Evolutionary conservation across 805 yeast genomes (phyloP).

Genomic region (Zygoascus tannicola): DNA sequence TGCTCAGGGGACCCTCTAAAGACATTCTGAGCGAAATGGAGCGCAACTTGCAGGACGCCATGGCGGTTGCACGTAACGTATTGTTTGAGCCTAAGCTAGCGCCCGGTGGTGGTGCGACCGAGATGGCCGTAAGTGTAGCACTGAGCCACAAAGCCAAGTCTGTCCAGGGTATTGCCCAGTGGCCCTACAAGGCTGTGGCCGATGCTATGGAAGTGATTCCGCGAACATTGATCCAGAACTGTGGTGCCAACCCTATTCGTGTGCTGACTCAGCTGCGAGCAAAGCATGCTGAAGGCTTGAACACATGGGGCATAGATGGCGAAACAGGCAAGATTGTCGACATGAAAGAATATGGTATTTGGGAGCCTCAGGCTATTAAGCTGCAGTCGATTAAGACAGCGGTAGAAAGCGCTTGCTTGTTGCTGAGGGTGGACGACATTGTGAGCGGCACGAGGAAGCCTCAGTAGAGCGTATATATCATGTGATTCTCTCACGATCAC

Average conservation of each 20-base stretch:
- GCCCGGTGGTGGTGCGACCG: conserved; percentile 99
- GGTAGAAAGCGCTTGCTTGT: conserved; percentile 89
- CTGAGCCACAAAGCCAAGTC: conserved; percentile 84
- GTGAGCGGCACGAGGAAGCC: conserved; percentile 83
- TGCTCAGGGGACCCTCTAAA: conserved; percentile 93
- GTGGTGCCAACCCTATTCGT: conserved; percentile 95
- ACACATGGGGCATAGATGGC: conserved; percentile 89
- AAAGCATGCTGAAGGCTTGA: conserved; percentile 84
- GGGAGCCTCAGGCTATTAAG: conserved; percentile 99
- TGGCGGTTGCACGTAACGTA: conserved; percentile 95
- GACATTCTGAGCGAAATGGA: conserved; percentile 94
- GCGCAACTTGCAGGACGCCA: conserved; percentile 94
- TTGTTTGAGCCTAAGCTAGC: conserved; percentile 87
- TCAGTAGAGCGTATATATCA: too few species aligned
- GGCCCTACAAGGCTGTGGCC: conserved; percentile 98
- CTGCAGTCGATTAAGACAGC: conserved; percentile 97
- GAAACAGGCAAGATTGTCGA: conserved; percentile 89
- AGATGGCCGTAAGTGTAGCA: conserved; percentile 91
- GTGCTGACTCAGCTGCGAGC: conserved; percentile 86
- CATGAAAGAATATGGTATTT: conserved; percentile 90
- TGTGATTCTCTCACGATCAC: too few species aligned
- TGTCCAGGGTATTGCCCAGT: conserved; percentile 90
- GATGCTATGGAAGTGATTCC: conserved; percentile 99
- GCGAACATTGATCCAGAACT: conserved; percentile 91
- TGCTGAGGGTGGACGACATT: conserved; percentile 93